These are phyloP conservation scores for Sphagnum contortum DNA, from an alignment of 225 moss, liverwort and hornwort genomes.

Conservation along the genomic window DNA sequence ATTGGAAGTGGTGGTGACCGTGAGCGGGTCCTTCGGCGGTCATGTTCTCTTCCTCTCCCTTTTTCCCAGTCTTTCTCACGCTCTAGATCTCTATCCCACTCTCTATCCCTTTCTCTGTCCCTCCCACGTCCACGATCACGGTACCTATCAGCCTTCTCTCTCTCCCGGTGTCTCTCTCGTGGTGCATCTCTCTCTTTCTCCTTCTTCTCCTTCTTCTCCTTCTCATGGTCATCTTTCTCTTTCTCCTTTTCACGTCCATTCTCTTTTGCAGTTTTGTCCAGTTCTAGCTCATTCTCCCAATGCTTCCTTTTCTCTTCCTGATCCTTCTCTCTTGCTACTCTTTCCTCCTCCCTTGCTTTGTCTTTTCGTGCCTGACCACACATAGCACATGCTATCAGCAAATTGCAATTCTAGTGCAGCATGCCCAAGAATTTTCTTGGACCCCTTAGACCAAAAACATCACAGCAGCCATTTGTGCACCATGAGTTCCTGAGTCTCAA, in stretches of 20 bases:
- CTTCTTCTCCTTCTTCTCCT: slow-evolving; percentile 21
- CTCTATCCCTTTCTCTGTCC: slow-evolving; percentile 14
- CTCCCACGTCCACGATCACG: slow-evolving; percentile 4
- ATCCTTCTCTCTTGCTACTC: slow-evolving; percentile 24
- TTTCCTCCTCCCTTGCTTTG: slow-evolving; percentile 46
- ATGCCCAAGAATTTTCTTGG: neutral
- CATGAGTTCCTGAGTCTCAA: neutral
- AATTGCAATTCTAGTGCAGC: too few relatives aligned
- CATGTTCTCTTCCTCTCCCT: slow-evolving; percentile 15
- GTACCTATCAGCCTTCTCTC: slow-evolving; percentile 2
- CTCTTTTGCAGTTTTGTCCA: slow-evolving; percentile 30
- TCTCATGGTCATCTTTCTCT: slow-evolving; percentile 22
- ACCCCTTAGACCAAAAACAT: too few relatives aligned
- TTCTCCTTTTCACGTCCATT: slow-evolving; percentile 37
- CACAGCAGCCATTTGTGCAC: neutral
- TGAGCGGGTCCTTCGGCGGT: slow-evolving; percentile 17
- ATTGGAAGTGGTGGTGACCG: slow-evolving; percentile 30
- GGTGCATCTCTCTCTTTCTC: slow-evolving; percentile 19
- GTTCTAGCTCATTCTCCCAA: slow-evolving; percentile 21
- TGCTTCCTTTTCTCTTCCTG: slow-evolving; percentile 36
- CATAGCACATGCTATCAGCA: neutral
- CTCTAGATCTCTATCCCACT: slow-evolving; percentile 20
- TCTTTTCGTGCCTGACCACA: slow-evolving; percentile 42
- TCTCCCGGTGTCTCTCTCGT: slow-evolving; percentile 20
- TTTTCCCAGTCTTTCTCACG: slow-evolving; percentile 24